Conservation (phyloP, 1,284 basidiomycete genomes). For the Takashimella tepidaria region DNA sequence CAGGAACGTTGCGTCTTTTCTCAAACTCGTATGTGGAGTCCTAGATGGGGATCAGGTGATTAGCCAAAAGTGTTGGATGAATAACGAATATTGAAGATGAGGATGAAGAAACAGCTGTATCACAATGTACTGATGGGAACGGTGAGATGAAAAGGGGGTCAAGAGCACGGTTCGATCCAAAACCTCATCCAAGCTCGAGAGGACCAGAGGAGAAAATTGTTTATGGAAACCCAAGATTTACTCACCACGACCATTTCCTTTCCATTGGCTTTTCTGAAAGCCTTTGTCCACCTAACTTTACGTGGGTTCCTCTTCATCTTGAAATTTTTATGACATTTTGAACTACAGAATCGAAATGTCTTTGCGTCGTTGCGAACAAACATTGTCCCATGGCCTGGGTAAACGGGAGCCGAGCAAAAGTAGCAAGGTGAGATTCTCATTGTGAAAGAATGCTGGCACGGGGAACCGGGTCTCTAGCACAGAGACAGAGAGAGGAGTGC, state of each 20-base stretch:
- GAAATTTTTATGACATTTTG: constrained; percentile 99
- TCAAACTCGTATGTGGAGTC: constrained; percentile 99
- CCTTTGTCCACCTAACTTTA: constrained; percentile 99
- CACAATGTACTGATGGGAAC: neutral
- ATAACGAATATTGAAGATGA: too few species aligned
- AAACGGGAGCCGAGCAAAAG: constrained; percentile 88
- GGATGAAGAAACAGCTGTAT: neutral
- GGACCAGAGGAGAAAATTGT: constrained; percentile 2
- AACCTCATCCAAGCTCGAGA: neutral
- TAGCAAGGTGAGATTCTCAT: constrained; percentile 85
- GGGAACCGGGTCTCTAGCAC: neutral
- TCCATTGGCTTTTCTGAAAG: constrained; percentile 96
- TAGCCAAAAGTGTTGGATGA: too few species aligned
- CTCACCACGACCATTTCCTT: constrained; percentile 99
- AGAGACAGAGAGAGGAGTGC: neutral
- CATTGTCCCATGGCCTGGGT: constrained; percentile 90
- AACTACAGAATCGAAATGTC: constrained; percentile 92
- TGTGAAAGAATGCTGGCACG: constrained; percentile 13
- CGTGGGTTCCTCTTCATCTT: constrained; percentile 99
- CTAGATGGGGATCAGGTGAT: constrained; percentile 52
- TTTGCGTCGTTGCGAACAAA: constrained; percentile 97
- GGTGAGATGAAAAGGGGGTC: neutral
- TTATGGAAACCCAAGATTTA: constrained; percentile 4
- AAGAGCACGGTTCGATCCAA: neutral
- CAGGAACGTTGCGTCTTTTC: constrained; percentile 95